Evolutionary conservation across 2,329 filamentous ascomycete genomes (phyloP).

Genomic region (Sclerotinia subarctica): DNA sequence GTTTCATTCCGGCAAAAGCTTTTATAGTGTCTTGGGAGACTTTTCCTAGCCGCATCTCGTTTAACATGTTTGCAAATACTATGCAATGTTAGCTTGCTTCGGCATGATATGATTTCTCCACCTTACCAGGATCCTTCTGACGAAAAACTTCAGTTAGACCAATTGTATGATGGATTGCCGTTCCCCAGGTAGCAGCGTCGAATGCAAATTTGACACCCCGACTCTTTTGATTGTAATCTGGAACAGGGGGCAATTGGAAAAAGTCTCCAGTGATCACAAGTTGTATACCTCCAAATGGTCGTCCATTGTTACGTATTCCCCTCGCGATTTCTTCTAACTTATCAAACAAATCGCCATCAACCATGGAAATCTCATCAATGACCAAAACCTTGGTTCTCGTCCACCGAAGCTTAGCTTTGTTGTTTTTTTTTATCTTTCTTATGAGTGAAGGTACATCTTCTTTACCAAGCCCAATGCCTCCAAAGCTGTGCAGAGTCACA

Average conservation of each 20-base stretch:
- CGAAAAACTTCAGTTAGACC: slow-evolving; percentile 94
- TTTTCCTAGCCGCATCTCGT: slow-evolving; percentile 90
- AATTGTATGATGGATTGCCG: slow-evolving; percentile 92
- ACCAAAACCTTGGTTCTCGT: slow-evolving; percentile 81
- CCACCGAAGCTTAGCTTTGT: slow-evolving; percentile 87
- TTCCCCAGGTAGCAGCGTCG: slow-evolving; percentile 86
- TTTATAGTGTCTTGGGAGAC: slow-evolving; percentile 73
- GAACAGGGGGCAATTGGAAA: slow-evolving; percentile 93
- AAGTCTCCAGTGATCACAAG: slow-evolving; percentile 95
- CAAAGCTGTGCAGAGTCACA: slow-evolving; percentile 92
- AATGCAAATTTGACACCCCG: slow-evolving; percentile 83
- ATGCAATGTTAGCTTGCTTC: slow-evolving; percentile 33
- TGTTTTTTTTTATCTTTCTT: slow-evolving; percentile 86
- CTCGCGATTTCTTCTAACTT: slow-evolving; percentile 89
- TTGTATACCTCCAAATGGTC: slow-evolving; percentile 94
- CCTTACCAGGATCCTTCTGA: slow-evolving; percentile 73
- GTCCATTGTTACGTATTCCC: slow-evolving; percentile 81
- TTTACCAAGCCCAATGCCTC: slow-evolving; percentile 92
- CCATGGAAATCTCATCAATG: slow-evolving; percentile 97
- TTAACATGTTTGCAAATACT: slow-evolving; percentile 92
- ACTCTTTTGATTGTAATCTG: slow-evolving; percentile 59
- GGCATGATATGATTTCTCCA: neutral
- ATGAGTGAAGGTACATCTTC: slow-evolving; percentile 76
- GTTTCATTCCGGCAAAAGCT: slow-evolving; percentile 69
- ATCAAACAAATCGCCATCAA: slow-evolving; percentile 94